These are phyloP conservation scores for Trichosanthes cucumerina DNA, from an alignment of 306 rosid species.

Conservation along the genomic window DNA sequence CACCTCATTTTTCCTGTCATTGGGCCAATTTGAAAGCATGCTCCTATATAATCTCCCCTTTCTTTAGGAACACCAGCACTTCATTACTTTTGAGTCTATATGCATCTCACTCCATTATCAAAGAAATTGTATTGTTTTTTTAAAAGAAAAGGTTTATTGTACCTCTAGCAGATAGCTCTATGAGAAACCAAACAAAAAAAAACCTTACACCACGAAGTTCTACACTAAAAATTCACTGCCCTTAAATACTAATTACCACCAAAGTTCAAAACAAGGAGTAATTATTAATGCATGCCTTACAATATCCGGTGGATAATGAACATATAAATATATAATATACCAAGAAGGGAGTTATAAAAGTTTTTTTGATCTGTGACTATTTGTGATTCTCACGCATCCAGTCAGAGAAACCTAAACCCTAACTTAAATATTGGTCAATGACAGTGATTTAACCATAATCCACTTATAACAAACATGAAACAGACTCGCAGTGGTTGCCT, in stretches of 20 bases:
- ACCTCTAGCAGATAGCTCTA: background rate
- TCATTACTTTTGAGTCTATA: background rate
- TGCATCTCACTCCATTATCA: background rate
- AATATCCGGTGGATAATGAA: background rate
- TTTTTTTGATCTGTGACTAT: background rate
- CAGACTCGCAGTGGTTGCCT: background rate
- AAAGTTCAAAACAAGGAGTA: background rate
- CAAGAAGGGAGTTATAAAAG: too few species aligned
- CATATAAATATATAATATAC: background rate
- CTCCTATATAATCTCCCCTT: background rate
- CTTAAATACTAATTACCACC: background rate
- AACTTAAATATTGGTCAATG: background rate
- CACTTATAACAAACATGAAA: background rate
- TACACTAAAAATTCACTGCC: background rate
- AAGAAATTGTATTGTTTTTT: background rate
- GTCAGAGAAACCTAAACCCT: background rate
- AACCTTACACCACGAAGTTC: background rate
- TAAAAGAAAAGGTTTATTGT: background rate
- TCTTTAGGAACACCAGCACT: background rate
- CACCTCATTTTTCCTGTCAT: background rate
- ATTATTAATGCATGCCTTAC: background rate
- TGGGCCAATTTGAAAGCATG: background rate
- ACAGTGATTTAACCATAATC: background rate
- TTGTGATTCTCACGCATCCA: background rate
- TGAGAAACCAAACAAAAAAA: background rate